These are phyloP conservation scores for Phytophthora sp. DNA, from an alignment of 352 stramenopile species.

Conservation along the genomic window DNA sequence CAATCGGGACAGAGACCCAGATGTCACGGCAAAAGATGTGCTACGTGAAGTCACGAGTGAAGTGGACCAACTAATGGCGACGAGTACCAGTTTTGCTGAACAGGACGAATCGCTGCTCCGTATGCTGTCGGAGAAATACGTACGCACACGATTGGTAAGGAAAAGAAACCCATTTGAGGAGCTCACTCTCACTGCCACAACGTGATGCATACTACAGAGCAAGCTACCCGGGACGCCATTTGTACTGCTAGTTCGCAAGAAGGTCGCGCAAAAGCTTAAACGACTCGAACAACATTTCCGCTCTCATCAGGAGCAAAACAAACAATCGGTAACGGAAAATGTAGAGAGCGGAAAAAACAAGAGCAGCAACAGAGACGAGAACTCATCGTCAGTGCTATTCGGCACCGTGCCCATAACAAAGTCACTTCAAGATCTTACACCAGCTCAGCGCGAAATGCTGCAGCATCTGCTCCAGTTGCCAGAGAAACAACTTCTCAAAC, in stretches of 20 bases:
- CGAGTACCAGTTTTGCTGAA: slow-evolving; percentile 11
- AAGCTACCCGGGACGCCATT: slow-evolving; percentile 56
- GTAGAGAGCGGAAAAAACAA: slow-evolving; percentile 5
- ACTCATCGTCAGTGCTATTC: not conserved
- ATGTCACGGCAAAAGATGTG: slow-evolving; percentile 42
- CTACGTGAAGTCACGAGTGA: slow-evolving; percentile 55
- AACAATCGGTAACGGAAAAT: not conserved
- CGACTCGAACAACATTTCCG: slow-evolving; percentile 31
- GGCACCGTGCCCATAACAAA: slow-evolving; percentile 16
- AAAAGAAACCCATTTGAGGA: not conserved
- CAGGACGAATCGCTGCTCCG: slow-evolving; percentile 25
- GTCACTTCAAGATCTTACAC: slow-evolving; percentile 28
- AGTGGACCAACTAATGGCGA: slow-evolving; percentile 42
- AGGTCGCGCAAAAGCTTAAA: slow-evolving; percentile 54
- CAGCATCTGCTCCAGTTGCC: slow-evolving; percentile 47
- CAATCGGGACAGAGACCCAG: slow-evolving; percentile 30
- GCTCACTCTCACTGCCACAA: not conserved
- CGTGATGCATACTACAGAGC: slow-evolving; percentile 27
- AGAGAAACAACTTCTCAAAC: slow-evolving; percentile 39
- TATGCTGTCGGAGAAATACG: slow-evolving; percentile 57
- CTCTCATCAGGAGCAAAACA: slow-evolving; percentile 1
- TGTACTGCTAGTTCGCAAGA: slow-evolving; percentile 51
- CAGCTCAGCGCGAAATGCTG: slow-evolving; percentile 48
- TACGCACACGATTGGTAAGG: slow-evolving; percentile 42
- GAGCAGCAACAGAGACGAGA: slow-evolving; percentile 17